These are phyloP conservation scores for Lentinula raphanica DNA, from an alignment of 768 basidiomycete genomes.

Conservation along the genomic window DNA sequence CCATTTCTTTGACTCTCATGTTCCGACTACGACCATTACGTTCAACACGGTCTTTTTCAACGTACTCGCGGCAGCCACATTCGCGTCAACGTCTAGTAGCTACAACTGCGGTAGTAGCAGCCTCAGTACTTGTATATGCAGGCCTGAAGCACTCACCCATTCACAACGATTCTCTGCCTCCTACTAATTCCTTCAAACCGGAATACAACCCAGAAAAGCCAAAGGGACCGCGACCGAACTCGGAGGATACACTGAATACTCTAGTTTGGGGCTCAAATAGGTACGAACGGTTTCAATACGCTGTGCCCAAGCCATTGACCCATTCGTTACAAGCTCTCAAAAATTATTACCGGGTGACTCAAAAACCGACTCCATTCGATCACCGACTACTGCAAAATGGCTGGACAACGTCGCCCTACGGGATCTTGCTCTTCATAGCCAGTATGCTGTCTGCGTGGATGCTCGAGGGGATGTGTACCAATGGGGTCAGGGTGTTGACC, in stretches of 20 bases:
- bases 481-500: conserved; percentile 61
- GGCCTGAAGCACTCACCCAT: conserved; percentile 12
- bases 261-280: conserved; percentile 75
- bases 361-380: conserved; percentile 36
- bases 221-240: neutral
- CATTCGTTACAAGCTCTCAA: conserved; percentile 35
- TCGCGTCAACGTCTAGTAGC: neutral
- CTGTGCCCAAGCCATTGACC: too few species aligned
- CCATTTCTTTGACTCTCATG: neutral
- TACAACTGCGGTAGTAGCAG: neutral
- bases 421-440: conserved; percentile 62
- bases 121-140: neutral
- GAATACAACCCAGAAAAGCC: neutral
- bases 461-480: conserved; percentile 78
- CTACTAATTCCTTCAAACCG: conserved; percentile 7
- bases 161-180: conserved; percentile 28
- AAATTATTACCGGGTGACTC: conserved; percentile 37
- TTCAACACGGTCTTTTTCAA: neutral
- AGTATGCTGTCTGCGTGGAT: conserved; percentile 72
- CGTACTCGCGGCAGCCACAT: neutral
- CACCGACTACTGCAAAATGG: conserved; percentile 49
- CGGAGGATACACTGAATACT: conserved; percentile 29
- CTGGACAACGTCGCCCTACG: conserved; percentile 66
- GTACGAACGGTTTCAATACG: conserved; percentile 41
- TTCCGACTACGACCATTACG: neutral